Conservation (phyloP, 495 filamentous ascomycete genomes). For the Tuber aestivum region DNA sequence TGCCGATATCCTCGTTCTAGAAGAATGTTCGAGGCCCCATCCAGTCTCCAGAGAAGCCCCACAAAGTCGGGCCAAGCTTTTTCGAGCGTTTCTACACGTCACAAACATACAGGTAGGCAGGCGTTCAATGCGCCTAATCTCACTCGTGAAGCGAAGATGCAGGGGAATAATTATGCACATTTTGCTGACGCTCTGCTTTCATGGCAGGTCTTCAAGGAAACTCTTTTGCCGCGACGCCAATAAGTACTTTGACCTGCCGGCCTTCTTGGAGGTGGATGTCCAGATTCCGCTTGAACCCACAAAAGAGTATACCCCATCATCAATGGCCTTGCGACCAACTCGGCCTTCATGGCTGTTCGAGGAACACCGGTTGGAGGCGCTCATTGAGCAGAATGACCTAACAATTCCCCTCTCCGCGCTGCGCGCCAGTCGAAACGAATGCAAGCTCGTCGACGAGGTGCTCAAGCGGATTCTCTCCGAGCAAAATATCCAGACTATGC, state of each 20-base stretch:
- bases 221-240: not conserved
- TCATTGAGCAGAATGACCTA: constrained; percentile 20
- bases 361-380: constrained; percentile 11
- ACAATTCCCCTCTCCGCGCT: constrained; percentile 15
- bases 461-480: constrained; percentile 22
- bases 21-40: not conserved
- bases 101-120: not conserved
- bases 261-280: not conserved
- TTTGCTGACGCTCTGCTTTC: not conserved
- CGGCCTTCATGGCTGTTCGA: constrained; percentile 30
- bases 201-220: not conserved
- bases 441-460: constrained; percentile 23
- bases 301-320: not conserved
- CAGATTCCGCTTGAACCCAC: not conserved
- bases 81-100: not conserved
- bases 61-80: not conserved
- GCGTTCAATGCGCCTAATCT: not conserved
- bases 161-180: not conserved
- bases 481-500: constrained; percentile 10
- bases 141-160: not conserved
- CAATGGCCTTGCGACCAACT: constrained; percentile 18
- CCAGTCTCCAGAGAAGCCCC: not conserved
- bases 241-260: not conserved
- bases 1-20: not conserved
- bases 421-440: constrained; percentile 22